phyloP scores from a whole-genome alignment of 768 basidiomycete genomes.

The Mycena galericulata region DNA sequence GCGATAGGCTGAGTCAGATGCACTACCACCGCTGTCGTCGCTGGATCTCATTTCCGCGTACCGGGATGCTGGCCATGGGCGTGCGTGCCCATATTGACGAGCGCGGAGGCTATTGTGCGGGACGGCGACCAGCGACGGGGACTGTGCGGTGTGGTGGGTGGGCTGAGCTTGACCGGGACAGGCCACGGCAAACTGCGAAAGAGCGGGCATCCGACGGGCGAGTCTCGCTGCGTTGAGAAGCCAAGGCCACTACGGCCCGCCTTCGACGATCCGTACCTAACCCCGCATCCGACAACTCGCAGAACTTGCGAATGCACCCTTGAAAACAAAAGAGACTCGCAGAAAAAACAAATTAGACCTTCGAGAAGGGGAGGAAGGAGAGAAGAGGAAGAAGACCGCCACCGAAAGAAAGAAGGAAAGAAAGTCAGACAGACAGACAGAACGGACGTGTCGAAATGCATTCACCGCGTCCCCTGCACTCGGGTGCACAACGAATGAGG shows the following conservation, averaged over 20 bases:
- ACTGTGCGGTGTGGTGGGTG: background rate
- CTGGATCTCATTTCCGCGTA: conserved; percentile 18
- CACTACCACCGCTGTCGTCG: too few relatives aligned
- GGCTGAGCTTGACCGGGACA: too few relatives aligned
- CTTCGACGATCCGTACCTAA: background rate
- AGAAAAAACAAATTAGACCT: too few relatives aligned
- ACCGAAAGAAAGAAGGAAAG: too few relatives aligned
- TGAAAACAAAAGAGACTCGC: too few relatives aligned
- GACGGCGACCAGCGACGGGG: background rate
- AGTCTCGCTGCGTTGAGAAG: background rate
- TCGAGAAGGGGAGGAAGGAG: background rate
- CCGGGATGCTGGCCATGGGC: background rate
- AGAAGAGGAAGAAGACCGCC: too few relatives aligned
- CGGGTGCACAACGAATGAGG: too few relatives aligned
- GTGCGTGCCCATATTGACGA: background rate
- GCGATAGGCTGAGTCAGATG: background rate
- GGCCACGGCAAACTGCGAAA: conserved; percentile 4
- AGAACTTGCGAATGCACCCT: background rate
- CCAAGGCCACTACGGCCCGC: too few relatives aligned
- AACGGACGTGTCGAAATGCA: too few relatives aligned
- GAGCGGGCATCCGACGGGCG: background rate
- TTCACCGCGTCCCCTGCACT: too few relatives aligned
- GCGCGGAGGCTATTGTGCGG: conserved; percentile 10
- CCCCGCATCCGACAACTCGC: background rate
- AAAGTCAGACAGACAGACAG: too few relatives aligned